Base-by-base conservation (phyloP, 768 basidiomycete genomes). In the Dendrothele bispora region DNA sequence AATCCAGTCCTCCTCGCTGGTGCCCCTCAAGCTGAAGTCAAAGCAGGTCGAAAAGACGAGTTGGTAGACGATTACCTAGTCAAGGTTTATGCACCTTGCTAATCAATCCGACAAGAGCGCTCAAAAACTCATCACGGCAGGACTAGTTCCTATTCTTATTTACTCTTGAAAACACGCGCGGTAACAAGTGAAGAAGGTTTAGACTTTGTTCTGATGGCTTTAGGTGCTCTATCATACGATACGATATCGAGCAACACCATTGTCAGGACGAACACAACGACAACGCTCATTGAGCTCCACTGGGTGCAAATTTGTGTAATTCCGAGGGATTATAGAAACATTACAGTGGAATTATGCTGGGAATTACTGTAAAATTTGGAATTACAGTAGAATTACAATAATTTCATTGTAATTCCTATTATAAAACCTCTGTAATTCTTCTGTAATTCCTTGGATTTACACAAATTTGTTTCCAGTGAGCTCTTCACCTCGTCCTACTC, bases 181-280 rank as follows among this genome's bases (percentile, higher is more conserved):
- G 57, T 53, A 21, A 20, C 11, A 18, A 18, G 18, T 17, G 58
- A 61, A 2, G 21, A 46, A 34, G 61, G 61, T 15, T 39, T 62
- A 0, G 59, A 60, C 34, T 35, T 52, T 10, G 56, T 62, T 21
- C 35, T 62, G 10, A 37, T 57, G 14, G 46, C 55, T 3, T 32
- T 62, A 21, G 61, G 59, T 4, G 14, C 20, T 29, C 11, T 34
- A 32, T 56, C 55, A 11, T 48, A 57, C 40, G 59, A 60, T 29
- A 44, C 59, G 21, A 56, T 62, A 20, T 51, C 49, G 27, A 54
- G 59, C 38, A 60, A 62, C 46, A 61, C 57, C 22, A 59, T 61
- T 27, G 54, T 50, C 26, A 55, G 61, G 20, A 61, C 57, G 2
- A 51, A 43, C 25, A 62, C 55, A 2, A 48, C 52, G 2, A 26